Base-by-base conservation (phyloP, 768 basidiomycete species). In the Amanita subjunquillea region DNA sequence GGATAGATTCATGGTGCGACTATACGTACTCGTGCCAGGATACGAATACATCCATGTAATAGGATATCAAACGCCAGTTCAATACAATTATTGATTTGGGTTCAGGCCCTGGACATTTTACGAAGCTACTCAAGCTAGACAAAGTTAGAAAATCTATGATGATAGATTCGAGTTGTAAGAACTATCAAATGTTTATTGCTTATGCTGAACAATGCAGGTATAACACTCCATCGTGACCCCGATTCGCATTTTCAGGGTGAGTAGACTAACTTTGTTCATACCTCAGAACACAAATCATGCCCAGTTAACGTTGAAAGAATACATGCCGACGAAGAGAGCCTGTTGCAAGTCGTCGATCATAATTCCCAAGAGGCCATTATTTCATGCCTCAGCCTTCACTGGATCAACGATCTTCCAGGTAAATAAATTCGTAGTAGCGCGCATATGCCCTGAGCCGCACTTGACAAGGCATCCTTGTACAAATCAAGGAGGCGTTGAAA, bases 321-420 rank as follows among this genome's bases (percentile, higher is more conserved):
- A 54, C 82, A 85, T 56, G 83, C 77, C 41, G 91, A 96, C 55
- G 93, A 97, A 63, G 93, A 97, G 64, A 72, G 77, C 30, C 67
- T 97, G 1, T 73, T 94, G 2, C 69, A 79, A 40, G 65, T 72
- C 17, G 70, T 97, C 9, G 72, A 76, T 4, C 80, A 72, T 2
- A 77, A 86, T 55, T 89, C 91, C 12, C 87, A 94, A 62, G 95
- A 98, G 62, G 91, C 89, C 15, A 80, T 97, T 43, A 83, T 96
- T 23, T 94, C 91, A 10, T 94, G 91, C 63, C 76, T 96, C 3
- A 86, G 84, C 59, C 74, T 98, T 40, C 96, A 99, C 57, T 99
- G 96, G 96, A 81, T 96, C 10, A 98, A 98, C 59, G 96, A 99
- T 69, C 77, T 99, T 5, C 95, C 93, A 55, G 92, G 94, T 90